Conservation (phyloP, 2,329 filamentous ascomycete genomes). For the Clarireedia homoeocarpa region DNA sequence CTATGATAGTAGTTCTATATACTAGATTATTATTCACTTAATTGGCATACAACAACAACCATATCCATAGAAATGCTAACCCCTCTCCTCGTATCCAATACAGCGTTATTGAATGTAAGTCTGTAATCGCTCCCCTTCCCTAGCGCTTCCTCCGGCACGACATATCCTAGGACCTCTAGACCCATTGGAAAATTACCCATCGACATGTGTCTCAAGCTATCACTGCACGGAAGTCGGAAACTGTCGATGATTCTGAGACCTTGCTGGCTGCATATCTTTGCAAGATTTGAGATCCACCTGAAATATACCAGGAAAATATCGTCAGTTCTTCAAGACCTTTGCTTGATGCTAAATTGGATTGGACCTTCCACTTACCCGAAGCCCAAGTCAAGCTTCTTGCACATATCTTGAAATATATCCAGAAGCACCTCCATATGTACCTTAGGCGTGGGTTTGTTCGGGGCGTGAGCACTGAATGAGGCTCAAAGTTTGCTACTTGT, state of each 20-base stretch:
- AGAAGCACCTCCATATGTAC: neutral
- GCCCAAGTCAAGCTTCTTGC: neutral
- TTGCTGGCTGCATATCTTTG: neutral
- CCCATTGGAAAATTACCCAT: neutral
- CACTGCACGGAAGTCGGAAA: neutral
- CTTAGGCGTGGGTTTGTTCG: neutral
- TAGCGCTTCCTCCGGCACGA: no score
- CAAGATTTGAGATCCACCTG: neutral
- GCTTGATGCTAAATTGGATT: neutral
- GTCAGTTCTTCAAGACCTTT: neutral
- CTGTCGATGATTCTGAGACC: neutral
- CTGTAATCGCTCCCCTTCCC: no score
- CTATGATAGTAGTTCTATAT: no score
- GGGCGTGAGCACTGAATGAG: neutral
- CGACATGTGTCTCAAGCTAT: neutral
- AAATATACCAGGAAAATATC: neutral
- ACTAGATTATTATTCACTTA: no score
- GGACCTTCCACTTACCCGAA: neutral
- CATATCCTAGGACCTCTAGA: neutral
- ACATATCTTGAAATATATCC: neutral
- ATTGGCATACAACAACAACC: no score
- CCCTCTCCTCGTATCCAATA: no score
- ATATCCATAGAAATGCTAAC: no score
- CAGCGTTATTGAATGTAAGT: no score
- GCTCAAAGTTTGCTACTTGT: neutral